A percentile compares a stretch with the other conserved stretches of the same genome.
Conservation (phyloP, 257 asterid species). For the Gentiana macrophylla region DNA sequence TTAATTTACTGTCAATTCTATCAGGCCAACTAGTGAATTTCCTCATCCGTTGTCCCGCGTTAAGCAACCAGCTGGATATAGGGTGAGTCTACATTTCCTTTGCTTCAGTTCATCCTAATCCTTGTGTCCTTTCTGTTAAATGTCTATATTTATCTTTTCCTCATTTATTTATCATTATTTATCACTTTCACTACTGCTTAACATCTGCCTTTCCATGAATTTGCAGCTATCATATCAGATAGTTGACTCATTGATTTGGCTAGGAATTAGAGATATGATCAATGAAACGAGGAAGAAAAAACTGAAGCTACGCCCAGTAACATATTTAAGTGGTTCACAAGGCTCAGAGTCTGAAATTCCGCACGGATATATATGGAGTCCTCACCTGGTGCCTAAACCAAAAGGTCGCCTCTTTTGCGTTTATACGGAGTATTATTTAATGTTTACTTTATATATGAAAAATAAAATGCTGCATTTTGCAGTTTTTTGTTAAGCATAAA, state of each 20-base stretch:
- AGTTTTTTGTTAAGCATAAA: neutral
- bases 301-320: conserved; percentile 80
- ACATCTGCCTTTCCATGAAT: conserved; percentile 24
- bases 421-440: no score
- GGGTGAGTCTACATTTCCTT: conserved; percentile 39
- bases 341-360: conserved; percentile 78
- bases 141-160: conserved; percentile 1
- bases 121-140: neutral
- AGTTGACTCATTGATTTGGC: conserved; percentile 94
- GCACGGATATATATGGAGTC: conserved; percentile 96
- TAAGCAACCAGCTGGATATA: conserved; percentile 90
- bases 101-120: neutral
- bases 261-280: conserved; percentile 92
- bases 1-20: conserved; percentile 13
- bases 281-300: conserved; percentile 86
- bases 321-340: conserved; percentile 89
- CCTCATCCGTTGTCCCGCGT: conserved; percentile 98
- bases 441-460: no score
- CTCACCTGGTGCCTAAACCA: conserved; percentile 97
- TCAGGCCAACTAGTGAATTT: conserved; percentile 95
- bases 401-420: conserved; percentile 47
- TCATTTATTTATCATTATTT: neutral
- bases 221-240: conserved; percentile 95
- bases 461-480: neutral
- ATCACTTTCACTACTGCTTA: conserved; percentile 8